Base-by-base conservation (phyloP, 2,329 filamentous ascomycete genomes). In the Fusarium setosum region DNA sequence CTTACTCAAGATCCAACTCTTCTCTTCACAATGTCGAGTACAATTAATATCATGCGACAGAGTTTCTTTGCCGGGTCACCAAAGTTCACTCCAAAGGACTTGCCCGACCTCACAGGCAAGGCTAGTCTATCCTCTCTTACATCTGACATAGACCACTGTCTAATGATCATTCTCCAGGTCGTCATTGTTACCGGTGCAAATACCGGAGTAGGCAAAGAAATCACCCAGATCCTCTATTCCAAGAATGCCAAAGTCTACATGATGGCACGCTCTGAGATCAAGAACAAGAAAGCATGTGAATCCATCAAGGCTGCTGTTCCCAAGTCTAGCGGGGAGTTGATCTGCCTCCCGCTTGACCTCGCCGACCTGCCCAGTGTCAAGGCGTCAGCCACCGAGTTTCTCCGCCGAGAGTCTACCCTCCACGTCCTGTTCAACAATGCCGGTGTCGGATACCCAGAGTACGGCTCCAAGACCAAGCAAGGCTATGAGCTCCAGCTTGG, bases 231-330 rank as follows among this genome's bases (percentile, higher is more conserved):
- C 9, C 77, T 89, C 11, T 89, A 88, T 71, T 69, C 75, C 5
- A 80, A 78, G n/a, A 83, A 85, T 50, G 85, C 78, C 34, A 86
- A 77, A 6, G 82, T 88, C 29, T 88, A 87, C 72, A 72, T 87
- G 40, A 83, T 83, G 10, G 81, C 81, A 1, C 82, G 86, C 18
- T 81, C 77, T 1, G 66, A 77, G 17, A 67, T 75, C 4, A 84
- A 83, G 64, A 81, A 78, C 12, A 68, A 74, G 4, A 55, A 68
- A 0, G 82, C 83, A 11, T 83, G 87, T 15, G 70, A 75, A 5
- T 62, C 71, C 23, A 83, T 87, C 61, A 75, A 79, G 41, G 53
- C 72, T 8, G 60, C 71, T 0, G 35, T 52, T 1, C 76, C 81
- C 2, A 66, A 68, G 13, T 80, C 72, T 3, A 71, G 67, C 1